Conservation (phyloP, 176 grass and related monocot genomes). For the Urochloa ruziziensis region DNA sequence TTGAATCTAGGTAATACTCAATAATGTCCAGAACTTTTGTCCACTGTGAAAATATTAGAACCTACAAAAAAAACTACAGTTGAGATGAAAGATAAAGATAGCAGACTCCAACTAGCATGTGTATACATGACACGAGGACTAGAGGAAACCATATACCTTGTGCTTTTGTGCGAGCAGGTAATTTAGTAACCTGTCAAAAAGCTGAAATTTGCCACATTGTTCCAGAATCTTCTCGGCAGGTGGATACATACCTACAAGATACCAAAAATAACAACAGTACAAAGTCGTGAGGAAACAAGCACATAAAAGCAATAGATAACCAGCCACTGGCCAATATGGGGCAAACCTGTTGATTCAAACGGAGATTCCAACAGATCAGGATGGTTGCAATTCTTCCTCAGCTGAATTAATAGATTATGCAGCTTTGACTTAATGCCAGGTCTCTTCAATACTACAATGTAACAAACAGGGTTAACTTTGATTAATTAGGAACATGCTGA, state of each 20-base stretch:
- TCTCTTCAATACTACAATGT: constrained; percentile 47
- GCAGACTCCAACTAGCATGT: background rate
- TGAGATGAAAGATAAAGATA: background rate
- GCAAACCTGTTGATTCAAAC: constrained; percentile 43
- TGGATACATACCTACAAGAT: constrained; percentile 60
- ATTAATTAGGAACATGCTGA: background rate
- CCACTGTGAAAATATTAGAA: constrained; percentile 95
- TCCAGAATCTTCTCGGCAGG: constrained; percentile 69
- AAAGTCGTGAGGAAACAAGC: background rate
- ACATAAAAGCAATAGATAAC: constrained; percentile 5
- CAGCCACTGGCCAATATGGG: background rate
- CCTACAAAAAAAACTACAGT: constrained; percentile 45
- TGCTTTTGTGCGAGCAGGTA: constrained; percentile 60
- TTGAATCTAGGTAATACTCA: constrained; percentile 75
- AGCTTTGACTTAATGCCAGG: constrained; percentile 63
- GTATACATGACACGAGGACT: background rate
- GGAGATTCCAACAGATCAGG: constrained; percentile 85
- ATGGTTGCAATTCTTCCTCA: constrained; percentile 86
- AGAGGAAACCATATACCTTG: constrained; percentile 52
- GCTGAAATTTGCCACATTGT: constrained; percentile 87
- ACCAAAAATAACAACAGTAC: background rate
- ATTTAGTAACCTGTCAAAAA: constrained; percentile 68
- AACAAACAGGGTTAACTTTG: constrained; percentile 17
- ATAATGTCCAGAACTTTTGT: constrained; percentile 91
- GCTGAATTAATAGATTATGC: constrained; percentile 78